These are phyloP conservation scores for Cyclaneusma minus DNA, from an alignment of 2,329 filamentous ascomycete genomes.

Conservation along the genomic window DNA sequence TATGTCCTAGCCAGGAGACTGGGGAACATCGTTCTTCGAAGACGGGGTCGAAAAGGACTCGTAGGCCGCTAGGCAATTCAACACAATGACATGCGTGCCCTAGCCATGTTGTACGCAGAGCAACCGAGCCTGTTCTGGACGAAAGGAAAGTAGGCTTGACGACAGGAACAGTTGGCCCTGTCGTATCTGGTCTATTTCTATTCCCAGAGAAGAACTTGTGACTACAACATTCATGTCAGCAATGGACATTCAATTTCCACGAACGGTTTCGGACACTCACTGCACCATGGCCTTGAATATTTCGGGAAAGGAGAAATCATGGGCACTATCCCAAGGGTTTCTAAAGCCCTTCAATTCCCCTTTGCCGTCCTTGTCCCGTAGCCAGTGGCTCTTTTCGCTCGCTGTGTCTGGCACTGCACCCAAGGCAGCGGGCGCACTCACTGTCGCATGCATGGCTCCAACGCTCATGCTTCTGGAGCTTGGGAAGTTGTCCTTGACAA, in stretches of 20 bases:
- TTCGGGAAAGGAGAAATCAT: slow-evolving; percentile 17
- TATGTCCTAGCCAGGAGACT: slow-evolving; percentile 37
- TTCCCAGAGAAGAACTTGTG: slow-evolving; percentile 10
- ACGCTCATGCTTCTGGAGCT: too few relatives aligned
- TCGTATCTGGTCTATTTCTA: slow-evolving; percentile 34
- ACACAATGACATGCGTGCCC: slow-evolving; percentile 85
- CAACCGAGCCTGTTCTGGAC: slow-evolving; percentile 27
- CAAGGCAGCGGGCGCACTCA: slow-evolving; percentile 11
- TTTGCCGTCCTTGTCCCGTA: too few relatives aligned
- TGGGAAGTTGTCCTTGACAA: too few relatives aligned
- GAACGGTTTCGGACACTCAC: slow-evolving; percentile 16
- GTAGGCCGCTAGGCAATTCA: slow-evolving; percentile 68
- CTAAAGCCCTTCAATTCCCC: slow-evolving; percentile 37
- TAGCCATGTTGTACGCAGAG: slow-evolving; percentile 62
- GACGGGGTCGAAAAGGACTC: slow-evolving; percentile 80
- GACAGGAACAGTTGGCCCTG: slow-evolving; percentile 43
- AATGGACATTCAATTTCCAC: too few relatives aligned
- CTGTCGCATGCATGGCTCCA: slow-evolving; percentile 11
- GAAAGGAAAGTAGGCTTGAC: slow-evolving; percentile 41
- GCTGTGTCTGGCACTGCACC: slow-evolving; percentile 17
- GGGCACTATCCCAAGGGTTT: slow-evolving; percentile 42
- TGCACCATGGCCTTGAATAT: slow-evolving; percentile 23
- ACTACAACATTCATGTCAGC: slow-evolving; percentile 4
- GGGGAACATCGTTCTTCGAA: slow-evolving; percentile 76
- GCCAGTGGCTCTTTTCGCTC: slow-evolving; percentile 31